Evolutionary conservation across 2,329 filamentous ascomycete genomes (phyloP), one percentile per base, ranked within the genome.

Genomic region (Aspergillus sojae): DNA sequence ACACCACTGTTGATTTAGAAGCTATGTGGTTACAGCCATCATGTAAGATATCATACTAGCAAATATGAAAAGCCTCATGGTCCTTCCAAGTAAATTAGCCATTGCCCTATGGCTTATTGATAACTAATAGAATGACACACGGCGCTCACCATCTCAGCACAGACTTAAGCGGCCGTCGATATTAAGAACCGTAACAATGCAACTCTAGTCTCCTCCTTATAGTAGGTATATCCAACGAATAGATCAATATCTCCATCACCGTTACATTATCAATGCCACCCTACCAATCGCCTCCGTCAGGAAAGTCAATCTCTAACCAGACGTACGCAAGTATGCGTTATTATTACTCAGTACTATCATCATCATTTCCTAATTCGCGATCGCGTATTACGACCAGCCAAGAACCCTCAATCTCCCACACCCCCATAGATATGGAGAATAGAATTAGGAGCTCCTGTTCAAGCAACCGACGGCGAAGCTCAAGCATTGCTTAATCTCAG

Each of bases 401-500:
- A 50, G 46, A 32, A 30, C 26, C 23, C 46, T 4, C 11, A n/a
- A 50, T 32, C 16, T 52, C 28, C 19, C 19, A 52, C 48, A 32
- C 7, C 34, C 34, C 34, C 34, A 36, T 36, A 16, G 34, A 36
- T 50, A 50, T 50, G 46, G 46, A 50, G 46, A 30, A 30, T 16
- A 50, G 26, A 32, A 30, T 19, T 4, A 23, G 26, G 46, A 50
- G 46, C 46, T 32, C 14, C 23, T 30, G 46, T n/a, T 30, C 46
- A 26, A 50, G 26, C 46, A 50, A 30, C 14, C 46, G 12, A 23
- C 14, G 12, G 14, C 21, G 16, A 50, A 52, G 28, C 14, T 32
- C 48, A n/a, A 52, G 48, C 48, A 32, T 52, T 52, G 48, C 48
- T 52, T 52, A 34, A 52, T 52, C 48, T 52, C 48, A 52, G 48